Evolutionary conservation across 257 asterid genomes (phyloP).

Genomic region (Cruciata laevipes): DNA sequence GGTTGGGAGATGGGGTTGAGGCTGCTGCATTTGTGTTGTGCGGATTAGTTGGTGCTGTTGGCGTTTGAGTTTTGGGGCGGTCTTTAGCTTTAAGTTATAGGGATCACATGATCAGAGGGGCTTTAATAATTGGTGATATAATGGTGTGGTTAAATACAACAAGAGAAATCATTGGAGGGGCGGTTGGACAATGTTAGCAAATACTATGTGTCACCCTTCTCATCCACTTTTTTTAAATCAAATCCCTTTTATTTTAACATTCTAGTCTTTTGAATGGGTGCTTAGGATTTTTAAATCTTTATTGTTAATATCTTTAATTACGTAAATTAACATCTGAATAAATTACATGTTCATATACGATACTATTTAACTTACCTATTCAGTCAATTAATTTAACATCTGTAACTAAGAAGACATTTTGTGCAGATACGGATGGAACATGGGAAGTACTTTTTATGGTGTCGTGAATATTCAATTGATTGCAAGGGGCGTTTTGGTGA

Average conservation of each 20-base stretch:
- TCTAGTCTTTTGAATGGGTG: neutral
- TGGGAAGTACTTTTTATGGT: too few relatives aligned
- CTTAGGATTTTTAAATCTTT: neutral
- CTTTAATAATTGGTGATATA: conserved; percentile 3
- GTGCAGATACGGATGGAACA: too few relatives aligned
- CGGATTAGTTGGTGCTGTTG: conserved; percentile 1
- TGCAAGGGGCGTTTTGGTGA: too few relatives aligned
- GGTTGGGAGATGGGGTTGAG: conserved; percentile 1
- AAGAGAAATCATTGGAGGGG: conserved; percentile 17
- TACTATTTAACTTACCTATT: too few relatives aligned
- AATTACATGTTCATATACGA: too few relatives aligned
- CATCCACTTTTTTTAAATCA: neutral
- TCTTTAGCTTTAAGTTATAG: conserved; percentile 8
- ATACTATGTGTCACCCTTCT: conserved; percentile 6
- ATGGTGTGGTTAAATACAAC: conserved; percentile 10
- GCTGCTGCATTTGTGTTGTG: neutral
- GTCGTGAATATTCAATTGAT: too few relatives aligned
- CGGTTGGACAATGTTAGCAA: conserved; percentile 8
- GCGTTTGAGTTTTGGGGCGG: neutral
- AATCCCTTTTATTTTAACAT: neutral
- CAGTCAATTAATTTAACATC: too few relatives aligned
- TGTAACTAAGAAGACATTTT: too few relatives aligned
- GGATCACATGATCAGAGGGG: conserved; percentile 13
- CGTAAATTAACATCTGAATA: too few relatives aligned
- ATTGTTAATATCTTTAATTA: too few relatives aligned